These are phyloP conservation scores for Diaporthe sp. DNA, from an alignment of 2,329 filamentous ascomycete genomes.

Conservation along the genomic window DNA sequence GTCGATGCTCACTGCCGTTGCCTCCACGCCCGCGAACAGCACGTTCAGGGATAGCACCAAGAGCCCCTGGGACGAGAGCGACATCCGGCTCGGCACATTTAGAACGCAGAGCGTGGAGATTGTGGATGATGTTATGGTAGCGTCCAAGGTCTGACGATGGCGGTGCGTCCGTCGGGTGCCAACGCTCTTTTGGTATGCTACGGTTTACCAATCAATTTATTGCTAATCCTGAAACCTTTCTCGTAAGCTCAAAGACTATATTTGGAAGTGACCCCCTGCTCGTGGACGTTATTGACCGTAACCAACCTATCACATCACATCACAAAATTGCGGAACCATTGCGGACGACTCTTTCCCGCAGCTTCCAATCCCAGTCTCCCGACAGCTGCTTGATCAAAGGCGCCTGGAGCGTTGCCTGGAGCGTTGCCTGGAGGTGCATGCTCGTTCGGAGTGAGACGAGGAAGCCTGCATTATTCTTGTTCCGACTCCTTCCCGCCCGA, in stretches of 20 bases:
- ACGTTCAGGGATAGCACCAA: background rate
- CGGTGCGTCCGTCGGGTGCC: background rate
- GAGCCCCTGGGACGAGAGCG: background rate
- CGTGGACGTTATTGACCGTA: no score
- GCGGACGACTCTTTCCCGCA: background rate
- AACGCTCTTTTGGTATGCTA: background rate
- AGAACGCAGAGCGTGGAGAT: background rate
- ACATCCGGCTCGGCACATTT: background rate
- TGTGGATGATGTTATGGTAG: background rate
- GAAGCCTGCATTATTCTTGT: background rate
- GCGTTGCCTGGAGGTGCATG: fast-evolving
- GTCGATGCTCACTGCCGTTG: background rate
- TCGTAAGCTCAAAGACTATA: background rate
- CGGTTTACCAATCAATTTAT: background rate
- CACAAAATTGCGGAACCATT: background rate
- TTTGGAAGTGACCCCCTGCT: background rate
- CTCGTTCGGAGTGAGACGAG: fast-evolving
- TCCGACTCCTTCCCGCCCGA: background rate
- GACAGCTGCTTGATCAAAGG: background rate
- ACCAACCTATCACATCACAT: background rate
- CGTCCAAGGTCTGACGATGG: background rate
- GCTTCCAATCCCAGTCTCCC: background rate
- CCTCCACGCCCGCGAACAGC: background rate
- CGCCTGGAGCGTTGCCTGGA: no score
- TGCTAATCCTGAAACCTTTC: background rate